Percentiles rank a stretch among this genome's conserved stretches.
phyloP scores from a whole-genome alignment of 2,329 filamentous ascomycete genomes.

The Tolypocladium tundrense region DNA sequence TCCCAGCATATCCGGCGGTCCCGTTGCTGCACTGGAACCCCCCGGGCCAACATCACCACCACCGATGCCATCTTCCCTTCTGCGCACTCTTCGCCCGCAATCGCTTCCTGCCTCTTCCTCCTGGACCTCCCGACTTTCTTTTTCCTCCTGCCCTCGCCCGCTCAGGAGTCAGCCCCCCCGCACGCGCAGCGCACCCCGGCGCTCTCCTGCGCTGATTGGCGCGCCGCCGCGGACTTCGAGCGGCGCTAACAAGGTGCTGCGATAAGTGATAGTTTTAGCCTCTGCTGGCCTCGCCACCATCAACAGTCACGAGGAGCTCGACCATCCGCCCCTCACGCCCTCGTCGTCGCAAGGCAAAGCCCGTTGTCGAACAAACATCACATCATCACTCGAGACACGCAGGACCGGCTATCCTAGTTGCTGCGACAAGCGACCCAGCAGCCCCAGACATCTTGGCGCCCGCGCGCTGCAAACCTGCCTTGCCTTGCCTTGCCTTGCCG shows the following conservation, averaged over 20 bases:
- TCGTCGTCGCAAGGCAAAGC: background rate
- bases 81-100: background rate
- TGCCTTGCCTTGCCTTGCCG: conserved; percentile 1
- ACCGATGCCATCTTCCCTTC: background rate
- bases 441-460: background rate
- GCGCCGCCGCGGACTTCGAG: background rate
- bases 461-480: background rate
- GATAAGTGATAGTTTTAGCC: background rate
- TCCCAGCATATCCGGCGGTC: background rate
- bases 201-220: background rate
- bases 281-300: background rate
- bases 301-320: background rate
- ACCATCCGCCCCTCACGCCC: background rate
- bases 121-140: background rate
- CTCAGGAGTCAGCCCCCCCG: background rate
- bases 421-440: background rate
- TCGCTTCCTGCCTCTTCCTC: background rate
- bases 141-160: background rate
- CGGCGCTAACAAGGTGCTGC: background rate
- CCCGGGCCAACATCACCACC: background rate
- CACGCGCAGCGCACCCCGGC: background rate
- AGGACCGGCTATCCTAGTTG: background rate
- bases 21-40: background rate
- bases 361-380: background rate
- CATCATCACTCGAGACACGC: background rate